phyloP scores from a whole-genome alignment of 2,329 filamentous ascomycete species.

The Neopestalotiopsis sp. region DNA sequence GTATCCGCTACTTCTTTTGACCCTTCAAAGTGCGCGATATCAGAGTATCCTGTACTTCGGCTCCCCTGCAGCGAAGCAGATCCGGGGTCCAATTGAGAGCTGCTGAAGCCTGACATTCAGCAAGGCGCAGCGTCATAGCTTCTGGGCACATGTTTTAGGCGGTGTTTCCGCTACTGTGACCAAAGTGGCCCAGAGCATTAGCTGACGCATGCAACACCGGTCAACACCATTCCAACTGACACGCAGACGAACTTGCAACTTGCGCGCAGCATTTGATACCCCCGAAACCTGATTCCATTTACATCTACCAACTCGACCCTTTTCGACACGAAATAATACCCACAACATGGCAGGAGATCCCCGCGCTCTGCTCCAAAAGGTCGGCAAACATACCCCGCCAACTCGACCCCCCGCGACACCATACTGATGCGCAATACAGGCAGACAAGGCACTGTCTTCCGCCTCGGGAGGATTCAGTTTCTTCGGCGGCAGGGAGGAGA shows the following conservation, averaged over 20 bases:
- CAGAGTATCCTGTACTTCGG: not conserved
- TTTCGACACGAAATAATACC: not conserved
- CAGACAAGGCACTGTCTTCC: constrained; percentile 79
- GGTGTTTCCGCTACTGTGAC: not conserved
- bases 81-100: not conserved
- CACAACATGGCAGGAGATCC: constrained; percentile 76
- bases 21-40: accelerated
- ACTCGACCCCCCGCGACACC: constrained; percentile 13
- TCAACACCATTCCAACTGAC: not conserved
- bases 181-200: not conserved
- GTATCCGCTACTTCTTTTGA: not conserved
- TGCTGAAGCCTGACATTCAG: not conserved
- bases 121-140: constrained; percentile 22
- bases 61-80: not conserved
- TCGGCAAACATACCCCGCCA: constrained; percentile 44
- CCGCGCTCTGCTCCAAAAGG: constrained; percentile 79
- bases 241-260: not conserved
- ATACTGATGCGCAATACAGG: constrained; percentile 57
- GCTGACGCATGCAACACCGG: not conserved
- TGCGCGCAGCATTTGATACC: not conserved
- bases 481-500: constrained; percentile 86
- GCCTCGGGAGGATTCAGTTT: constrained; percentile 85
- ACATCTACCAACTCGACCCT: not conserved
- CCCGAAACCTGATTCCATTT: not conserved
- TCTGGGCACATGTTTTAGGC: constrained; percentile 20